These are phyloP conservation scores for Pichia sp. DNA, from an alignment of 1,139 yeast genomes.

Conservation along the genomic window DNA sequence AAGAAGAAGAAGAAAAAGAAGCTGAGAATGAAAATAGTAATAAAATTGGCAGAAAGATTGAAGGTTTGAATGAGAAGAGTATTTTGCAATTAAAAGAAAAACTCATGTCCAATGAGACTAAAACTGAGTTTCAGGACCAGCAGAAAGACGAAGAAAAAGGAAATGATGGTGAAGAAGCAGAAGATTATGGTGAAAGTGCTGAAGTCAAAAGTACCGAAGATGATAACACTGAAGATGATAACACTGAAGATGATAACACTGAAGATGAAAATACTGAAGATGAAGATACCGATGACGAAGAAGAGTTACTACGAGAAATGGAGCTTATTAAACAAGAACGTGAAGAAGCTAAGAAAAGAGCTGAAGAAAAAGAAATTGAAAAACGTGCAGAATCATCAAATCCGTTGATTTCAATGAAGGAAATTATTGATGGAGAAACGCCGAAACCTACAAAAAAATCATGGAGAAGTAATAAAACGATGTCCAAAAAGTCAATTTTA, in stretches of 20 bases:
- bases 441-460: slow-evolving; percentile 18
- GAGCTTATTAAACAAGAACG: slow-evolving; percentile 32
- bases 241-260: slow-evolving; percentile 10
- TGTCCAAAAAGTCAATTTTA: slow-evolving; percentile 1
- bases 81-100: slow-evolving; percentile 23
- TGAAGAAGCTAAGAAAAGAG: slow-evolving; percentile 23
- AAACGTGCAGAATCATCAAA: slow-evolving; percentile 33
- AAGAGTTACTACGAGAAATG: slow-evolving; percentile 37
- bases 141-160: not conserved
- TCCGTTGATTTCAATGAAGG: slow-evolving; percentile 33
- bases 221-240: not conserved
- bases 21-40: not conserved
- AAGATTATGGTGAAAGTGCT: slow-evolving; percentile 14
- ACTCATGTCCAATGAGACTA: slow-evolving; percentile 24
- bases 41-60: slow-evolving; percentile 16
- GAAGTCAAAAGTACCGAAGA: slow-evolving; percentile 21
- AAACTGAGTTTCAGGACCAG: no score
- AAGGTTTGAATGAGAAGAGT: not conserved
- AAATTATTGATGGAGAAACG: slow-evolving; percentile 22
- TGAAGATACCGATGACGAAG: slow-evolving; percentile 25
- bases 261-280: not conserved
- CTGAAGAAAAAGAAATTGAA: slow-evolving; percentile 24
- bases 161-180: slow-evolving; percentile 14
- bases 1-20: slow-evolving; percentile 20
- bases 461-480: slow-evolving; percentile 37